A percentile compares a stretch with the other conserved stretches of the same genome.
phyloP scores from a whole-genome alignment of 2,329 filamentous ascomycete species.

The Akanthomyces muscarius region DNA sequence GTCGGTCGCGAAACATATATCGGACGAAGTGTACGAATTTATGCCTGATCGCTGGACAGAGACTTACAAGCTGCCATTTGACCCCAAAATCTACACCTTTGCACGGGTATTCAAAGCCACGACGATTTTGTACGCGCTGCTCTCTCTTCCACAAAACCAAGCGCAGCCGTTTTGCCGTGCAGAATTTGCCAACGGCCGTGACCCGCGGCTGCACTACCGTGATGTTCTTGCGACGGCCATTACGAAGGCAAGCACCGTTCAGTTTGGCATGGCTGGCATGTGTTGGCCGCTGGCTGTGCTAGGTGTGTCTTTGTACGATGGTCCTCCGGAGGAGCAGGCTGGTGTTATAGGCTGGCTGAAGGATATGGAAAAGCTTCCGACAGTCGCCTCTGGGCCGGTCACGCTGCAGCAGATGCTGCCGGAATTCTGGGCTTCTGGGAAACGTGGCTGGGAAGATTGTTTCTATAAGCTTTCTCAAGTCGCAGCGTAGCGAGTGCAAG shows the following conservation, averaged over 20 bases:
- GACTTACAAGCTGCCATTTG: background rate
- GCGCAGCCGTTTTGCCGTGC: background rate
- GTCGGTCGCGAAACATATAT: background rate
- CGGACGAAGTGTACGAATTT: background rate
- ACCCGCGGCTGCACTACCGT: background rate
- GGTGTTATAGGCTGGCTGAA: background rate
- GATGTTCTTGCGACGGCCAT: background rate
- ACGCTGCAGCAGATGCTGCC: background rate
- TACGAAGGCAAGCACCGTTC: background rate
- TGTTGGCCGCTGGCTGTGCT: slow-evolving; percentile 7
- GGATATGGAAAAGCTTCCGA: background rate
- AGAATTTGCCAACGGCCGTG: background rate
- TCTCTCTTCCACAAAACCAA: background rate
- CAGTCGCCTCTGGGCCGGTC: background rate
- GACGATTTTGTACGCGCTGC: background rate
- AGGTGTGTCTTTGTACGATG: background rate
- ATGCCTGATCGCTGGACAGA: background rate
- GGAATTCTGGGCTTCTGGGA: background rate
- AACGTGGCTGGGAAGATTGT: background rate
- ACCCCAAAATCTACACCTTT: slow-evolving; percentile 4
- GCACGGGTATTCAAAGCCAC: background rate
- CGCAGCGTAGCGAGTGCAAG: background rate
- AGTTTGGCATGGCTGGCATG: background rate
- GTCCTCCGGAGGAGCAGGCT: background rate
- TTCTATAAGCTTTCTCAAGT: background rate